Percentiles rank a stretch among this genome's conserved stretches.
Conservation (phyloP, 2,329 filamentous ascomycete genomes). For the Zarea fungicola region DNA sequence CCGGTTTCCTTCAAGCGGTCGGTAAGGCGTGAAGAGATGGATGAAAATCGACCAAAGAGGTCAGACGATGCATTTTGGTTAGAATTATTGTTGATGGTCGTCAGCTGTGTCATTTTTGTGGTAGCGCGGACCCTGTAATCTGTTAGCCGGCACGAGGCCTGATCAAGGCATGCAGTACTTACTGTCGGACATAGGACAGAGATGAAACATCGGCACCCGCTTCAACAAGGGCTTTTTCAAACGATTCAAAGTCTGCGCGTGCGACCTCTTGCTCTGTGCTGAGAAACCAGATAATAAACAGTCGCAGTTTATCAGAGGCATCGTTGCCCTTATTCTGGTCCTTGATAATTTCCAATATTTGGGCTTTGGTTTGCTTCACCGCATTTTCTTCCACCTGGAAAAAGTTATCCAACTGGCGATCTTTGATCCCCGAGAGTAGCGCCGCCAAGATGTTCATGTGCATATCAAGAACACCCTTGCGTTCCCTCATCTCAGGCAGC, state of each 20-base stretch:
- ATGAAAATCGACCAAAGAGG: conserved; percentile 89
- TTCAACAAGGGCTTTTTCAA: conserved; percentile 74
- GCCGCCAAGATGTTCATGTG: conserved; percentile 97
- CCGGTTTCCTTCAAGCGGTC: conserved; percentile 89
- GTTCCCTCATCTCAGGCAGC: conserved; percentile 83
- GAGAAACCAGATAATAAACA: conserved; percentile 96
- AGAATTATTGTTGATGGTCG: conserved; percentile 73
- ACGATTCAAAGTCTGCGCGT: conserved; percentile 75
- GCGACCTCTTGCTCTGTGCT: conserved; percentile 87
- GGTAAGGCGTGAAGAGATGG: conserved; percentile 84
- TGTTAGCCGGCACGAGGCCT: conserved; percentile 19
- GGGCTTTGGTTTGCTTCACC: conserved; percentile 82
- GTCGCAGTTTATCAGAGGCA: conserved; percentile 79
- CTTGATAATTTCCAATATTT: conserved; percentile 82
- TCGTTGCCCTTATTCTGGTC: conserved; percentile 77
- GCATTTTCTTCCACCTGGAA: conserved; percentile 94
- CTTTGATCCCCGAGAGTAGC: conserved; percentile 73
- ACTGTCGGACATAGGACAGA: conserved; percentile 82
- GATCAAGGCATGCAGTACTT: conserved; percentile 29
- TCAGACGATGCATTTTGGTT: conserved; percentile 63
- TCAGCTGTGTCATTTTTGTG: conserved; percentile 97
- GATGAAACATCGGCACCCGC: conserved; percentile 72
- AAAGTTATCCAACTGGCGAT: conserved; percentile 90
- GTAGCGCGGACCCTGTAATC: conserved; percentile 72
- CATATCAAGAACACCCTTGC: conserved; percentile 92